A percentile compares a stretch with the other conserved stretches of the same genome.
Evolutionary conservation across 2,329 filamentous ascomycete genomes (phyloP).

Genomic region (Arthroderma sp.): DNA sequence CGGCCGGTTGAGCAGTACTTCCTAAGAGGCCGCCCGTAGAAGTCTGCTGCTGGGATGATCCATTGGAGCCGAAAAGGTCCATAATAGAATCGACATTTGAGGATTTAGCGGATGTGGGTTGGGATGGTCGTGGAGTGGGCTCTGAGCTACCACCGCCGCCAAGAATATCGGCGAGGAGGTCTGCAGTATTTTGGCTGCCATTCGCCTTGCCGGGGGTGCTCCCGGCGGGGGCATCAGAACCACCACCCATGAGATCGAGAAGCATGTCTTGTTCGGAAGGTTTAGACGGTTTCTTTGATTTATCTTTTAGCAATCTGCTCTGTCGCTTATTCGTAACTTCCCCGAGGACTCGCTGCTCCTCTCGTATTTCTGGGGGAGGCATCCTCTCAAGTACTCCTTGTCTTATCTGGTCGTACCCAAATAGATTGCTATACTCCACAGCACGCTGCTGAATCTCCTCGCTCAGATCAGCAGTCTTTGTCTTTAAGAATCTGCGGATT

Average conservation of each 20-base stretch:
- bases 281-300: constrained; percentile 62
- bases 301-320: constrained; percentile 54
- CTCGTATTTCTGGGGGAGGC: constrained; percentile 92
- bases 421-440: constrained; percentile 92
- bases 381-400: constrained; percentile 91
- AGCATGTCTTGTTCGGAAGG: constrained; percentile 84
- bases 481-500: constrained; percentile 63
- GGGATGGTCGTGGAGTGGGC: constrained; percentile 19
- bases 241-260: constrained; percentile 77
- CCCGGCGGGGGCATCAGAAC: constrained; percentile 50
- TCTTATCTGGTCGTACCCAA: constrained; percentile 75
- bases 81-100: constrained; percentile 67
- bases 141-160: constrained; percentile 52
- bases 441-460: constrained; percentile 93
- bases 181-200: constrained; percentile 60
- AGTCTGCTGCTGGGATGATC: constrained; percentile 33
- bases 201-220: constrained; percentile 44
- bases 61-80: constrained; percentile 62
- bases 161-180: constrained; percentile 83
- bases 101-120: constrained; percentile 45
- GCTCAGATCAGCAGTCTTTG: constrained; percentile 74
- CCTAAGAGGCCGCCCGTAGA: constrained; percentile 42
- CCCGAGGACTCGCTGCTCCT: constrained; percentile 82
- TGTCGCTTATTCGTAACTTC: constrained; percentile 59
- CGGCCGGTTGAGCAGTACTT: constrained; percentile 38